These are phyloP conservation scores for Eruca vesicaria DNA, from an alignment of 441 rosid genomes.

Conservation along the genomic window DNA sequence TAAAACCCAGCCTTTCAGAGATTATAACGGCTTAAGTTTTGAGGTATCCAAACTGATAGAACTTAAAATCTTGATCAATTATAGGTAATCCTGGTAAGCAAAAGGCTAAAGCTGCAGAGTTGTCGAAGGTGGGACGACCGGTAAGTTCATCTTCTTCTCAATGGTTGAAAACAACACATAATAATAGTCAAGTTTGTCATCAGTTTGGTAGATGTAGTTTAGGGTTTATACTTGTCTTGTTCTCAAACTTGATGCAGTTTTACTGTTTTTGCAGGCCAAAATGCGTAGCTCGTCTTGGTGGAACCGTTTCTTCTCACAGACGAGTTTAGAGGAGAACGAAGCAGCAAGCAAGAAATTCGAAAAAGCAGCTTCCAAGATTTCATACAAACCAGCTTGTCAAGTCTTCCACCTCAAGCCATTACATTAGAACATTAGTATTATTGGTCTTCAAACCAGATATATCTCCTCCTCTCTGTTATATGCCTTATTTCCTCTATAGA, in stretches of 20 bases:
- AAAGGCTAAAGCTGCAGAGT: constrained; percentile 65
- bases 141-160: constrained; percentile 43
- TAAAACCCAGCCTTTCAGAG: background rate
- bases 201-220: background rate
- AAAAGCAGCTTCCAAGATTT: constrained; percentile 42
- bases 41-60: background rate
- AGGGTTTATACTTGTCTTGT: background rate
- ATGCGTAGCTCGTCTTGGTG: constrained; percentile 58
- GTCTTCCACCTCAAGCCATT: constrained; percentile 49
- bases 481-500: constrained; percentile 16
- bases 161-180: background rate
- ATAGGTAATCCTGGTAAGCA: constrained; percentile 70
- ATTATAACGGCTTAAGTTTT: background rate
- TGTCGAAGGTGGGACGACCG: constrained; percentile 84
- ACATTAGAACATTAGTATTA: constrained; percentile 7
- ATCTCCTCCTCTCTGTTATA: constrained; percentile 6
- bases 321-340: constrained; percentile 48
- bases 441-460: constrained; percentile 17
- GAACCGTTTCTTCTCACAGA: constrained; percentile 46
- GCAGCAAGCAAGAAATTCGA: constrained; percentile 48
- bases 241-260: background rate
- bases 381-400: constrained; percentile 53
- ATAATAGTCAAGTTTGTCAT: background rate
- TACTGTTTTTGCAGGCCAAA: constrained; percentile 42
- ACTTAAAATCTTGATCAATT: background rate